A percentile compares a stretch with the other conserved stretches of the same genome.
Evolutionary conservation across 257 asterid species (phyloP).

Genomic region (Nyctanthes arbortristis): DNA sequence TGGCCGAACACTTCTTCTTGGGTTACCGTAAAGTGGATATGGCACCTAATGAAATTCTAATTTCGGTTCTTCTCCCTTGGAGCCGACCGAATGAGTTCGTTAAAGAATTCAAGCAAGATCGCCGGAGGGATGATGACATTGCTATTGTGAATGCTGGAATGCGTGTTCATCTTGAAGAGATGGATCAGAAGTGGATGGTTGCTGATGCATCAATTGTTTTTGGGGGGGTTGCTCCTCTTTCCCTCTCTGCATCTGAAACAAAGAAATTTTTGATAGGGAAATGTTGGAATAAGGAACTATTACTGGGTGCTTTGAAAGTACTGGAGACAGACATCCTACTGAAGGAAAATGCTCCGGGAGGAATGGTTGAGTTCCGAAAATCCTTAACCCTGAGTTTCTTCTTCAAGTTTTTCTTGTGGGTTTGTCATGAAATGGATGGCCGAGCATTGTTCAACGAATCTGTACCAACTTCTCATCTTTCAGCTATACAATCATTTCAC

Average conservation of each 20-base stretch:
- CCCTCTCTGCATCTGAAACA: constrained; percentile 59
- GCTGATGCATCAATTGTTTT: constrained; percentile 71
- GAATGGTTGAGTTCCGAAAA: constrained; percentile 91
- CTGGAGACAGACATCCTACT: constrained; percentile 71
- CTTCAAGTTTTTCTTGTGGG: constrained; percentile 91
- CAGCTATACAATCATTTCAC: constrained; percentile 64
- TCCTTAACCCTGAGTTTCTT: constrained; percentile 85
- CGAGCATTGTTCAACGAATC: constrained; percentile 44
- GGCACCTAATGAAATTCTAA: constrained; percentile 66
- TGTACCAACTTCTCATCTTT: constrained; percentile 66
- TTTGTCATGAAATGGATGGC: constrained; percentile 77
- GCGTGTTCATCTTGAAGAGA: constrained; percentile 69
- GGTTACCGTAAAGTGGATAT: constrained; percentile 92
- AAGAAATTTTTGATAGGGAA: constrained; percentile 65
- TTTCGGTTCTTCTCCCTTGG: constrained; percentile 89
- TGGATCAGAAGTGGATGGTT: constrained; percentile 66
- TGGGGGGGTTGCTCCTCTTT: constrained; percentile 93
- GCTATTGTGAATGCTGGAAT: constrained; percentile 96
- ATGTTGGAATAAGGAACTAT: constrained; percentile 64
- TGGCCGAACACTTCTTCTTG: constrained; percentile 67
- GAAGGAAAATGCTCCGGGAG: constrained; percentile 92
- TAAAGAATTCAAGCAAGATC: constrained; percentile 94
- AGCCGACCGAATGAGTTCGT: constrained; percentile 63
- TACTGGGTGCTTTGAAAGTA: constrained; percentile 59
- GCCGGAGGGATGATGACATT: constrained; percentile 93